These are phyloP conservation scores for Alternaria viburni DNA, from an alignment of 2,329 filamentous ascomycete species.

Conservation along the genomic window DNA sequence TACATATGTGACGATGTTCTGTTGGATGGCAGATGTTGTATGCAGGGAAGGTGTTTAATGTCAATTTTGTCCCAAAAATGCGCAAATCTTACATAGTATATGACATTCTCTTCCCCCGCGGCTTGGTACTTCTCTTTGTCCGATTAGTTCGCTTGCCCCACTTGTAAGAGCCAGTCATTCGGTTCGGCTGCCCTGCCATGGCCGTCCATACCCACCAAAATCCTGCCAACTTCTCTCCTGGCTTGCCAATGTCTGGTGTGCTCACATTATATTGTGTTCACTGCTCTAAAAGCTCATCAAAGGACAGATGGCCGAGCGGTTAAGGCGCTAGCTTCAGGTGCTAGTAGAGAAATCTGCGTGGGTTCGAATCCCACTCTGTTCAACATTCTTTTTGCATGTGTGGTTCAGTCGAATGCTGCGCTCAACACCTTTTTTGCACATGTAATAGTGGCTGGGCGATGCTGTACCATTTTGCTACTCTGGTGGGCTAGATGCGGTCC, in stretches of 20 bases:
- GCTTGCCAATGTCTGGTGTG: too few species aligned
- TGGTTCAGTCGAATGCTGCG: slow-evolving; percentile 38
- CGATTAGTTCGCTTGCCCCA: not conserved
- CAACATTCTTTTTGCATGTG: slow-evolving; percentile 24
- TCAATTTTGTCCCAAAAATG: not conserved
- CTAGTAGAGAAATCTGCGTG: slow-evolving; percentile 46
- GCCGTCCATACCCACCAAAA: not conserved
- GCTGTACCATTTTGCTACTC: not conserved
- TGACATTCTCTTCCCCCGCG: not conserved
- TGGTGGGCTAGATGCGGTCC: not conserved
- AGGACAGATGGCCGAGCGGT: slow-evolving; percentile 44
- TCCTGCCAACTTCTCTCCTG: not conserved
- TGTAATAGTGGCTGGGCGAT: not conserved
- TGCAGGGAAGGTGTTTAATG: not conserved
- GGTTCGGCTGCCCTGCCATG: not conserved
- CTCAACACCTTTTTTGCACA: slow-evolving; percentile 31
- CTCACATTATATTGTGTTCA: too few species aligned
- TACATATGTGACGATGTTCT: not conserved
- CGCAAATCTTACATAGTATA: not conserved
- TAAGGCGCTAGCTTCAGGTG: slow-evolving; percentile 50
- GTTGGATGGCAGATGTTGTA: not conserved
- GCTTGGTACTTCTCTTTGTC: not conserved
- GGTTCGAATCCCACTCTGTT: slow-evolving; percentile 48
- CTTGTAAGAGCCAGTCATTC: not conserved
- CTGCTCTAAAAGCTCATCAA: not conserved